Evolutionary conservation across 169 alveolate species (phyloP).

Genomic region (Plasmodium malariae): DNA sequence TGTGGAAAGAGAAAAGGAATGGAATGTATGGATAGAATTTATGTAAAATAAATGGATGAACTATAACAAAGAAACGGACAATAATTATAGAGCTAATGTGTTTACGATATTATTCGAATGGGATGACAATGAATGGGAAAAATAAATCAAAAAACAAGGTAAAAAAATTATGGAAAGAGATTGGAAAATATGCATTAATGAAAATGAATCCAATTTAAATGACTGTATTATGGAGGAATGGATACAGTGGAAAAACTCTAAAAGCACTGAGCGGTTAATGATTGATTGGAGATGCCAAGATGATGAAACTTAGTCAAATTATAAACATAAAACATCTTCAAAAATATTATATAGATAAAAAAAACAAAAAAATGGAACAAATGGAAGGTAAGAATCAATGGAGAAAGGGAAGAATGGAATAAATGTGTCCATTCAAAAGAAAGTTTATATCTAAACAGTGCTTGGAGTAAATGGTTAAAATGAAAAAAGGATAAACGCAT

Average conservation of each 20-base stretch:
- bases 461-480: conserved; percentile 28
- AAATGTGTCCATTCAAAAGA: conserved; percentile 31
- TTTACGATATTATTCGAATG: background rate
- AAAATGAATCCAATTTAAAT: background rate
- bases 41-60: conserved; percentile 29
- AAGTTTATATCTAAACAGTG: background rate
- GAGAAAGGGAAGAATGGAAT: conserved; percentile 42
- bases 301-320: conserved; percentile 13
- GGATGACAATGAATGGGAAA: conserved; percentile 24
- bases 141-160: conserved; percentile 38
- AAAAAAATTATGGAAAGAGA: background rate
- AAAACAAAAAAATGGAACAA: conserved; percentile 22
- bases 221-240: conserved; percentile 1
- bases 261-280: conserved; percentile 18
- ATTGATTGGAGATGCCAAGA: conserved; percentile 22
- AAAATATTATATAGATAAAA: background rate
- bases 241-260: conserved; percentile 22
- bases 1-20: conserved; percentile 19
- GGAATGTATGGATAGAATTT: background rate
- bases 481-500: conserved; percentile 5
- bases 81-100: background rate
- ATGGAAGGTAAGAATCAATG: conserved; percentile 15
- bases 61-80: conserved; percentile 4
- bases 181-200: conserved; percentile 18
- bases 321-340: conserved; percentile 1